A percentile compares a stretch with the other conserved stretches of the same genome.
Conservation (phyloP, 345 rosid genomes). For the Mangifera indica region DNA sequence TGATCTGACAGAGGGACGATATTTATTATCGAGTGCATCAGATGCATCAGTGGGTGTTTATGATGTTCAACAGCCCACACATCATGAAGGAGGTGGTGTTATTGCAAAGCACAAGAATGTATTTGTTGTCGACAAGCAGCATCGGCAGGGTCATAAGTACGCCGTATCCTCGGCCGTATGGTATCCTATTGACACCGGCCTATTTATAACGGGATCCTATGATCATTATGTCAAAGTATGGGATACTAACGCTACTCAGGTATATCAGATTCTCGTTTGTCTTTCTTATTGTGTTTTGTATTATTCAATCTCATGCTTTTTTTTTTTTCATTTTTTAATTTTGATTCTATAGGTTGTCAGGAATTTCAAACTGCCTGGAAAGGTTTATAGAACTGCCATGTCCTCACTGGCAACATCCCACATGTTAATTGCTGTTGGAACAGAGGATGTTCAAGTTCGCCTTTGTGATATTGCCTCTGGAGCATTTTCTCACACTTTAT, state of each 20-base stretch:
- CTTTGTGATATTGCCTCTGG: conserved; percentile 96
- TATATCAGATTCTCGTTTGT: neutral
- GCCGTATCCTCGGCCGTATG: conserved; percentile 82
- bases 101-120: conserved; percentile 74
- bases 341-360: conserved; percentile 51
- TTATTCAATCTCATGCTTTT: conserved; percentile 7
- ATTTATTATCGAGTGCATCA: conserved; percentile 76
- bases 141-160: conserved; percentile 65
- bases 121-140: conserved; percentile 74
- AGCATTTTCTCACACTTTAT: conserved; percentile 83
- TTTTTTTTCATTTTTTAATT: conserved; percentile 13
- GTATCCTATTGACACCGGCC: conserved; percentile 96
- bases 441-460: conserved; percentile 96
- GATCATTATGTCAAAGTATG: conserved; percentile 83
- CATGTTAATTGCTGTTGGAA: conserved; percentile 88
- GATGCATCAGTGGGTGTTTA: conserved; percentile 85
- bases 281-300: neutral
- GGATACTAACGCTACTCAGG: conserved; percentile 93
- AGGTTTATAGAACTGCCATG: conserved; percentile 89
- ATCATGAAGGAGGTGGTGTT: conserved; percentile 60
- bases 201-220: conserved; percentile 81
- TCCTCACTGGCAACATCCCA: conserved; percentile 84
- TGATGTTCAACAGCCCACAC: conserved; percentile 64
- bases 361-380: conserved; percentile 94
- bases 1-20: conserved; percentile 89